Percentiles rank a stretch among this genome's conserved stretches.
phyloP scores from a whole-genome alignment of 768 basidiomycete species.

The Macrolepiota dolichaula region DNA sequence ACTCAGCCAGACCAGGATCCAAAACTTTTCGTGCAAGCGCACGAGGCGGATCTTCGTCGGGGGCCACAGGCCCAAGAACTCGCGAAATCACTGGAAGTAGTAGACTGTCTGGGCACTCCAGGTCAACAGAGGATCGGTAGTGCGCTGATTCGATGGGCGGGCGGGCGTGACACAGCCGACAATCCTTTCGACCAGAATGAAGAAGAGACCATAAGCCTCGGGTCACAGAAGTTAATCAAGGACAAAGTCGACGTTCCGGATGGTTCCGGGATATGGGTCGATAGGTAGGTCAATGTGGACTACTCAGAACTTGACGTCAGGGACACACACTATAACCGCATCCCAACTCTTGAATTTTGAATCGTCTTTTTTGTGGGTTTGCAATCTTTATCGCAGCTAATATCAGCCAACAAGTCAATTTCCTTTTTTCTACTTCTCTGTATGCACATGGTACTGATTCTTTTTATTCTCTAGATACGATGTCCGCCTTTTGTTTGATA shows the following conservation, averaged over 20 bases:
- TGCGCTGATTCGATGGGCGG: constrained; percentile 32
- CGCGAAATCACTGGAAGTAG: constrained; percentile 33
- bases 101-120: constrained; percentile 14
- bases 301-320: constrained; percentile 5
- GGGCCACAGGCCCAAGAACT: constrained; percentile 42
- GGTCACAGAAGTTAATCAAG: neutral
- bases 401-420: constrained; percentile 22
- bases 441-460: constrained; percentile 18
- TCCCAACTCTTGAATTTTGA: neutral
- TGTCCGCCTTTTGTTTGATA: constrained; percentile 68
- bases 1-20: constrained; percentile 21
- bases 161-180: constrained; percentile 2
- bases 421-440: constrained; percentile 18
- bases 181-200: constrained; percentile 20
- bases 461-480: constrained; percentile 61
- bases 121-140: constrained; percentile 23
- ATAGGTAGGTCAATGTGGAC: constrained; percentile 67
- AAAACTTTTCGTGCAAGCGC: constrained; percentile 55
- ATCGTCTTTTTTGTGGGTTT: neutral
- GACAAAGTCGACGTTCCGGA: neutral
- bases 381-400: neutral
- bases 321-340: neutral
- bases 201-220: constrained; percentile 17
- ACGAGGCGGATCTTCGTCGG: constrained; percentile 72
- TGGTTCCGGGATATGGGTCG: constrained; percentile 58